Conservation (phyloP, 2,329 filamentous ascomycete species). For the Alternaria panax region DNA sequence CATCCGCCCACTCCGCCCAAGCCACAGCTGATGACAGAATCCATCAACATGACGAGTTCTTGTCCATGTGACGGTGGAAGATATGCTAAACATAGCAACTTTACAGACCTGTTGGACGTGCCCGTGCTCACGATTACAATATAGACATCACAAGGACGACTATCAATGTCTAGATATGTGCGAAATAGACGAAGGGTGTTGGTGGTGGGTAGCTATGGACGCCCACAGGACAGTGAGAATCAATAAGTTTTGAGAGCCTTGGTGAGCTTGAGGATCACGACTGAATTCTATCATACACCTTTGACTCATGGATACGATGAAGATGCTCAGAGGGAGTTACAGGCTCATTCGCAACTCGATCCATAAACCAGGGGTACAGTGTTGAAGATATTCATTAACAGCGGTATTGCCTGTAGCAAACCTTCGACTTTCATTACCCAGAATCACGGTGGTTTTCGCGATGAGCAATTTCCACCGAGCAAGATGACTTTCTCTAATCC, state of each 20-base stretch:
- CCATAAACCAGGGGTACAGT: not conserved
- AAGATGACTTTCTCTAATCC: not conserved
- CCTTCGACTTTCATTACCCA: not conserved
- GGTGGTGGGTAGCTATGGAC: not conserved
- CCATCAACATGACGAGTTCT: not conserved
- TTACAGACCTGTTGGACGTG: not conserved
- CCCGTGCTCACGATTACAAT: not conserved
- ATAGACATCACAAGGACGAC: not conserved
- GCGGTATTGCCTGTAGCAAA: not conserved
- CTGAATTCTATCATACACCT: not conserved
- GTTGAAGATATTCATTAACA: not conserved
- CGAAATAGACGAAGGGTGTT: not conserved
- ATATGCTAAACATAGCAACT: not conserved
- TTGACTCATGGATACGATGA: not conserved
- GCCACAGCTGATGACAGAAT: not conserved
- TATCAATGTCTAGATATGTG: not conserved
- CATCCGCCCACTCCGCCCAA: not conserved
- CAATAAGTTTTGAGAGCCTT: slow-evolving; percentile 2
- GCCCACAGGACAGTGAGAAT: not conserved
- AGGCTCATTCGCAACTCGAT: no score
- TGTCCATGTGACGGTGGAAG: not conserved
- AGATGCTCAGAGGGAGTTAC: not conserved
- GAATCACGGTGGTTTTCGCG: not conserved
- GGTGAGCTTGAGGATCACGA: not conserved
- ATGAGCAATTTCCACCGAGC: no score